Evolutionary conservation across 192 early-diverging fungal species (phyloP), one percentile per base, ranked within the genome.

Genomic region (Chytriomyces sp.): DNA sequence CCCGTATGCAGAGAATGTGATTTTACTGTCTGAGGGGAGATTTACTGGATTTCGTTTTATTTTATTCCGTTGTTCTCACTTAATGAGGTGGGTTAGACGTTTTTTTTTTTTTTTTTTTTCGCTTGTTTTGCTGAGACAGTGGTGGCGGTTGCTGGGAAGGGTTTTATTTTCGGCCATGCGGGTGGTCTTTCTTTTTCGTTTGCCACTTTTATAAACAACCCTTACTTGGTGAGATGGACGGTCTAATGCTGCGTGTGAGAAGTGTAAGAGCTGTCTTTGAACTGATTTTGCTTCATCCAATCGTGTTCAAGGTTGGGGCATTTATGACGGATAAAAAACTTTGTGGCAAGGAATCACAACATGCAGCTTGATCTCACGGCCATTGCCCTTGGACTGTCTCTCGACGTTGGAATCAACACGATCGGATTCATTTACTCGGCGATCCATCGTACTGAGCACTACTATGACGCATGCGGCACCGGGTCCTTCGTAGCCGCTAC

Each of bases 401-500:
- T 61, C 9, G 50, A 45, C 44, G 72, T 63, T 16, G 72, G 35
- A 16, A 63, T 73, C 35, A 78, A 78, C 57, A 44, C 69, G n/a
- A 26, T 78, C n/a, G 77, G 77, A 9, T 78, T 61, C 48, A 24
- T 20, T 23, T 26, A 74, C 9, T 71, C 66, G 26, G 75, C 73
- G 2, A 23, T 68, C 8, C 61, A 72, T 11, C 69, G 73, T 45
- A 80, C 78, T 0, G 82, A 83, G 50, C 76, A 71, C 24, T 65
- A 64, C 16, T 83, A 79, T 57, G 82, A 83, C 47, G 24, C 67
- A 16, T 80, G 73, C 48, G 82, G 80, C 18, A 68, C 67, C 10
- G 70, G 26, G 4, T 35, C 45, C 44, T 81, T 67, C 69, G 10
- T 76, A 6, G 77, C 81, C 7, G 24, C 62, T n/a, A 46, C 63